Evolutionary conservation across 768 basidiomycete genomes (phyloP).

Genomic region (Hydnomerulius pinastri): DNA sequence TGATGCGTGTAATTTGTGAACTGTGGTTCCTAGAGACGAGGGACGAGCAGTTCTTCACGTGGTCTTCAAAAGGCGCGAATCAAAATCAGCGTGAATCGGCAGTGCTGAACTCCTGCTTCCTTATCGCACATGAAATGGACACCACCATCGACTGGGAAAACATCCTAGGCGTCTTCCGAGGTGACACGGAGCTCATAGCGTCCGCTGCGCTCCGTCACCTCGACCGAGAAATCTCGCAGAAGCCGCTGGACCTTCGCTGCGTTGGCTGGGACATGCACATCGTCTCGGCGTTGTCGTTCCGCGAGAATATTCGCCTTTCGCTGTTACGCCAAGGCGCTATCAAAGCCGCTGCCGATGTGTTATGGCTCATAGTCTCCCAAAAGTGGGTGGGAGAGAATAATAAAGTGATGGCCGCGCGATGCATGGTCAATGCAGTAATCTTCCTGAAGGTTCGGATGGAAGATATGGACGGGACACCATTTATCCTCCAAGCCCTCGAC

Average conservation of each 20-base stretch:
- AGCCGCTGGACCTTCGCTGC: conserved; percentile 21
- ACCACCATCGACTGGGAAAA: conserved; percentile 23
- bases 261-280: conserved; percentile 33
- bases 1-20: conserved; percentile 30
- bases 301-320: conserved; percentile 13
- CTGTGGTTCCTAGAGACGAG: conserved; percentile 30
- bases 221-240: conserved; percentile 22
- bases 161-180: conserved; percentile 22
- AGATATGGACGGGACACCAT: conserved; percentile 28
- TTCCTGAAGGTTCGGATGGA: conserved; percentile 20
- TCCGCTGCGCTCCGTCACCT: conserved; percentile 26
- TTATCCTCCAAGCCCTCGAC: conserved; percentile 26
- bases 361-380: conserved; percentile 15
- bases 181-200: conserved; percentile 20
- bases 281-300: conserved; percentile 22
- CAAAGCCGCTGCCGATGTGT: conserved; percentile 23
- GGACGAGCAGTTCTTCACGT: conserved; percentile 25
- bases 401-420: conserved; percentile 20
- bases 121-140: conserved; percentile 25
- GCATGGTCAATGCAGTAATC: conserved; percentile 20
- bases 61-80: conserved; percentile 4
- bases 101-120: conserved; percentile 27
- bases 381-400: conserved; percentile 13
- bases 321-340: conserved; percentile 27
- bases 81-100: conserved; percentile 33